These are phyloP conservation scores for Neofusicoccum sp. DNA, from an alignment of 2,329 filamentous ascomycete genomes.

Conservation along the genomic window DNA sequence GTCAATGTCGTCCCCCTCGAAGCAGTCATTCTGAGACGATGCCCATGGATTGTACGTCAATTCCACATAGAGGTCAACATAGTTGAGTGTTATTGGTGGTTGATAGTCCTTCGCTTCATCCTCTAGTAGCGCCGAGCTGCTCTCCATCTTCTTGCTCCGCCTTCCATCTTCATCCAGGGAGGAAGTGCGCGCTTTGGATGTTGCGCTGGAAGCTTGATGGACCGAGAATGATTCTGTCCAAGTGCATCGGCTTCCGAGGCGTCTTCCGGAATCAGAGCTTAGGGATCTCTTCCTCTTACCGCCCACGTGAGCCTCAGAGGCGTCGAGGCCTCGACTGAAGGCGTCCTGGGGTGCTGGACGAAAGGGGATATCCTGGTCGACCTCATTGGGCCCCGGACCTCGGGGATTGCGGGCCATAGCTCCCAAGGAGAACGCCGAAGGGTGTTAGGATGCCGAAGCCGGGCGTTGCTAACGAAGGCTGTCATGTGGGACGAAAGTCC, in stretches of 20 bases:
- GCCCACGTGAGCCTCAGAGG: background rate
- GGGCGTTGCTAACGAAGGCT: background rate
- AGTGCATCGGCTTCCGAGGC: background rate
- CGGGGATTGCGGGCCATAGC: background rate
- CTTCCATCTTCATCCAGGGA: background rate
- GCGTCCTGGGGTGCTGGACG: background rate
- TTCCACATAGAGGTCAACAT: background rate
- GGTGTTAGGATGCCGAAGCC: background rate
- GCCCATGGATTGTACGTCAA: constrained; percentile 4
- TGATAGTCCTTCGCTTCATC: too few relatives aligned
- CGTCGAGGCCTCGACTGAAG: too few relatives aligned
- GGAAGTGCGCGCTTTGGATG: background rate
- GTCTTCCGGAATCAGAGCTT: background rate
- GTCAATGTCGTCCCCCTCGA: too few relatives aligned
- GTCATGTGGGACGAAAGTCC: background rate
- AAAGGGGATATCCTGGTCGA: constrained; percentile 2
- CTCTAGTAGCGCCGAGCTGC: background rate
- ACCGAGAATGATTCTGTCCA: too few relatives aligned
- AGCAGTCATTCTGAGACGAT: background rate
- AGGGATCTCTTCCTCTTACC: background rate
- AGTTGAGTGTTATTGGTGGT: background rate
- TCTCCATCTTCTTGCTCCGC: background rate
- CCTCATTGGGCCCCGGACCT: background rate
- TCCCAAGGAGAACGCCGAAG: background rate
- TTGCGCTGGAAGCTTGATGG: background rate